These are phyloP conservation scores for Cystofilobasidium capitatum DNA, from an alignment of 768 basidiomycete genomes.

Conservation along the genomic window DNA sequence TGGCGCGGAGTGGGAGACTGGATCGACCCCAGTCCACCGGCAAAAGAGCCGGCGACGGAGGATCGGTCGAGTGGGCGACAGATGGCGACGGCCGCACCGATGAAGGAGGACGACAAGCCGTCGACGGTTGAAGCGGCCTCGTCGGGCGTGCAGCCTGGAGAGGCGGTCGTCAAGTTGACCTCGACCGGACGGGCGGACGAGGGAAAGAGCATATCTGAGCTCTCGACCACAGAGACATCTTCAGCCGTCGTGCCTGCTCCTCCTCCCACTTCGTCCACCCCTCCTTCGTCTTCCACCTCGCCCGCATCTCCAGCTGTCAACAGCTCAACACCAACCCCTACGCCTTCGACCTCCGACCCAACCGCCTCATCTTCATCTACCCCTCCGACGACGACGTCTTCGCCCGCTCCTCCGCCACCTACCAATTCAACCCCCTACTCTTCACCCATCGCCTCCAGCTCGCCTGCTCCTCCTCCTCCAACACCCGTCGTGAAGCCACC, in stretches of 20 bases:
- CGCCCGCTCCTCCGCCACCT: not conserved
- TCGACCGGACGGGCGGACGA: not conserved
- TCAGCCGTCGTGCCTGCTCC: not conserved
- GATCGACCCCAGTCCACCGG: not conserved
- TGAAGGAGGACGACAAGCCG: not conserved
- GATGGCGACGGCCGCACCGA: not conserved
- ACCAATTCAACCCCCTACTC: not conserved
- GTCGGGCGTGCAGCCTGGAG: not conserved
- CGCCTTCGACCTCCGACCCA: not conserved
- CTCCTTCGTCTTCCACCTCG: not conserved
- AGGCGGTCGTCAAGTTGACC: not conserved
- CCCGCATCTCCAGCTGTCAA: not conserved
- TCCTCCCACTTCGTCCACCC: not conserved
- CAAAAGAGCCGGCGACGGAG: not conserved
- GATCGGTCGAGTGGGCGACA: not conserved
- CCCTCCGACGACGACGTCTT: not conserved
- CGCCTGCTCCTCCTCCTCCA: slow-evolving; percentile 1
- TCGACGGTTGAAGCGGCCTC: not conserved
- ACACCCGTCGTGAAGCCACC: slow-evolving; percentile 13
- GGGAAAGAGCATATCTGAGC: no score
- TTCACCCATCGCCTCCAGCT: not conserved
- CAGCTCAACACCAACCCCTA: not conserved
- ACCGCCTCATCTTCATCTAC: not conserved
- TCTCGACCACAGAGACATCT: not conserved
- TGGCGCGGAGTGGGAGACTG: not conserved